phyloP scores from a whole-genome alignment of 148 eudicot species.

The Euryodendron excelsum region DNA sequence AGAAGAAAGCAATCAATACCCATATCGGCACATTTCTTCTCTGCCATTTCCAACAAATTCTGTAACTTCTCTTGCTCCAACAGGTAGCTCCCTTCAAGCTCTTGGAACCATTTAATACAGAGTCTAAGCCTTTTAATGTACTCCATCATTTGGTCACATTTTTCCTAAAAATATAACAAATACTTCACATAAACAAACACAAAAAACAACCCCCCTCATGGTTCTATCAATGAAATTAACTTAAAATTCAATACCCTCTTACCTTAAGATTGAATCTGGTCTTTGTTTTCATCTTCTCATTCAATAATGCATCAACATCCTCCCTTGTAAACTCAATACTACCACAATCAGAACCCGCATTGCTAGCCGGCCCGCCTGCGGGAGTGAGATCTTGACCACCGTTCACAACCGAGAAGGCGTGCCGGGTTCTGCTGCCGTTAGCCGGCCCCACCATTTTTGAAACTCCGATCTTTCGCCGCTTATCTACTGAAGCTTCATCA shows the following conservation, averaged over 20 bases:
- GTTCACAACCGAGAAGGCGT: conserved; percentile 53
- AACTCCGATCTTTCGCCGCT: conserved; percentile 41
- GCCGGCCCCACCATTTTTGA: conserved; percentile 38
- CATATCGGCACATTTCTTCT: conserved; percentile 66
- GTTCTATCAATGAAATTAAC: neutral
- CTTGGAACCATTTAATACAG: conserved; percentile 88
- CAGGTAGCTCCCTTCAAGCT: conserved; percentile 67
- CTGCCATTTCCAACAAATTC: conserved; percentile 51
- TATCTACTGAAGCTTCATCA: conserved; percentile 35
- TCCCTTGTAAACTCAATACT: conserved; percentile 69
- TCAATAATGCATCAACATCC: conserved; percentile 74
- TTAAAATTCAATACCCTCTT: conserved; percentile 9
- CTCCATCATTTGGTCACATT: conserved; percentile 89
- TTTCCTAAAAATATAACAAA: conserved; percentile 47
- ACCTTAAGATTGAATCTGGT: conserved; percentile 80
- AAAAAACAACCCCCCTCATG: neutral
- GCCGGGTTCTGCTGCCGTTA: conserved; percentile 48
- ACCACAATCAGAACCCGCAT: conserved; percentile 63
- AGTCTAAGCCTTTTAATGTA: conserved; percentile 74
- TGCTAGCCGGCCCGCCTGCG: conserved; percentile 60
- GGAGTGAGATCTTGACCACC: conserved; percentile 55
- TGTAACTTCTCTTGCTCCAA: conserved; percentile 66
- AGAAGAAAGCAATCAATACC: conserved; percentile 43
- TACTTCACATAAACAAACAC: conserved; percentile 8
- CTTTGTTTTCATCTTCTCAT: conserved; percentile 74